Evolutionary conservation across 169 alveolate species (phyloP).

Genomic region (Eimeria mitis): DNA sequence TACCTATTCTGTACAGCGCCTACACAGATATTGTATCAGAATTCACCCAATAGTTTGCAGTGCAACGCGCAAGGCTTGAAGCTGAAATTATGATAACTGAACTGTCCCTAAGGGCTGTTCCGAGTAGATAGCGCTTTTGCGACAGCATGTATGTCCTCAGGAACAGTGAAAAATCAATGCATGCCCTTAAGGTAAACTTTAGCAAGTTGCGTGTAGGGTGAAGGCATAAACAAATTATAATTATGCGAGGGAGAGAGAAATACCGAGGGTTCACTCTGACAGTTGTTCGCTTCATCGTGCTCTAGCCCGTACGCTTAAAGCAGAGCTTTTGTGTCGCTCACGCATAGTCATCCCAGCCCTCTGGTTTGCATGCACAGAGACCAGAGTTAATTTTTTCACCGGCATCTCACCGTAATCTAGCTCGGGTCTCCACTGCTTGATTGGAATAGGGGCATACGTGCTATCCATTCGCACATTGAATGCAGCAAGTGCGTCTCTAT

Average conservation of each 20-base stretch:
- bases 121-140: not conserved
- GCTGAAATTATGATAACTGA: not conserved
- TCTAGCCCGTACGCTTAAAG: not conserved
- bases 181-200: not conserved
- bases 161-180: not conserved
- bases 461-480: not conserved
- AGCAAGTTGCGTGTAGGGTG: not conserved
- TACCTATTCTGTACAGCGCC: not conserved
- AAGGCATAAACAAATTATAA: not conserved
- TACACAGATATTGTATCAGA: not conserved
- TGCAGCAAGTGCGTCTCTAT: slow-evolving; percentile 14
- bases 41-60: not conserved
- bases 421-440: not conserved
- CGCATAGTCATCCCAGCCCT: not conserved
- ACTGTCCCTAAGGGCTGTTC: not conserved
- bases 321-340: not conserved
- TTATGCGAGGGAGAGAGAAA: not conserved
- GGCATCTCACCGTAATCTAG: not conserved
- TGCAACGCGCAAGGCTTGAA: not conserved
- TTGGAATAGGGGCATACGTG: not conserved
- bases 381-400: not conserved
- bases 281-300: too few species aligned
- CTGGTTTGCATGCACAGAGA: not conserved
- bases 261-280: not conserved
- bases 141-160: not conserved